Percentiles rank a stretch among this genome's conserved stretches.
These are phyloP conservation scores for Pseudogymnoascus destructans DNA, from an alignment of 2,329 filamentous ascomycete genomes.

Conservation along the genomic window DNA sequence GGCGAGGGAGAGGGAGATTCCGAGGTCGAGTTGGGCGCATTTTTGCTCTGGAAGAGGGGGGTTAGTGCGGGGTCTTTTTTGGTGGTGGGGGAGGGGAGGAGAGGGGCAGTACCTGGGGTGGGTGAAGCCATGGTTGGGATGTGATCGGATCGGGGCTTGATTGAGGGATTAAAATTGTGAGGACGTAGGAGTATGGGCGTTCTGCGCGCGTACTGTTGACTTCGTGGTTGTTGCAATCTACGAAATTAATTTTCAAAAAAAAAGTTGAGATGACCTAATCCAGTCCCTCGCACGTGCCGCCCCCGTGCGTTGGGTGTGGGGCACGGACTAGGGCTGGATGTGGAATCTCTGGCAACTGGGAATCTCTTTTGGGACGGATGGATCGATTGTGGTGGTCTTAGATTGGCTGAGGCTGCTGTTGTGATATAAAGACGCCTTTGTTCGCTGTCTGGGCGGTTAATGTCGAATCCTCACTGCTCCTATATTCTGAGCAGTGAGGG, in stretches of 20 bases:
- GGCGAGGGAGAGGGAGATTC: constrained; percentile 71
- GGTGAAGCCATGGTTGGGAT: neutral
- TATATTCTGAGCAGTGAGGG: neutral
- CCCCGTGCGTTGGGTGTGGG: neutral
- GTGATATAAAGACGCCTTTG: neutral
- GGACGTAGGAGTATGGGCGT: neutral
- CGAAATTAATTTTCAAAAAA: constrained; percentile 1
- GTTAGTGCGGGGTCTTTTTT: constrained; percentile 11
- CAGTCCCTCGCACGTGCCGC: neutral
- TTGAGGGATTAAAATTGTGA: neutral
- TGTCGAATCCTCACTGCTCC: too few species aligned
- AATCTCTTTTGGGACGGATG: neutral
- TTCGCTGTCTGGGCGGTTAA: neutral
- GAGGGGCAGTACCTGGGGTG: constrained; percentile 17
- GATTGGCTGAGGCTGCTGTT: neutral
- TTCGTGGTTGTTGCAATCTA: neutral
- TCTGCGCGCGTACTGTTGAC: neutral
- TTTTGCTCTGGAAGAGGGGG: constrained; percentile 34
- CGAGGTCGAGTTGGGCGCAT: constrained; percentile 66
- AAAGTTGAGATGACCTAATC: neutral
- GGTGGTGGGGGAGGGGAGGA: neutral
- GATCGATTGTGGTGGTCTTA: neutral
- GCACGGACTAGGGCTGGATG: neutral
- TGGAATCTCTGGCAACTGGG: neutral
- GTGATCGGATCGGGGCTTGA: neutral